Evolutionary conservation across 1,284 basidiomycete genomes (phyloP).

Genomic region (Meripilus lineatus): DNA sequence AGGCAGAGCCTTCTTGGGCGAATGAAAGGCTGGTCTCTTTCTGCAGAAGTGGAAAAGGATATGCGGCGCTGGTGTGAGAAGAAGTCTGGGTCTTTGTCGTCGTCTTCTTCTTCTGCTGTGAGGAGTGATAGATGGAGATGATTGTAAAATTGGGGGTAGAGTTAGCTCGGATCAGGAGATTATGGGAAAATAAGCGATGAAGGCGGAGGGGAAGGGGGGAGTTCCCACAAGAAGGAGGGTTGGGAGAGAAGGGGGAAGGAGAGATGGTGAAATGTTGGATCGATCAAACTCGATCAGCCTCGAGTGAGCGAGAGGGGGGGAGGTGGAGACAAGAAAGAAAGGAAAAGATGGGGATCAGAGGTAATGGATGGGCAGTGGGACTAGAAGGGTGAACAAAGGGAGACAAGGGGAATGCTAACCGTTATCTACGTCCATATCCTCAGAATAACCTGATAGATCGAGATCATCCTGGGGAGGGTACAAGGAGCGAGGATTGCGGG

Average conservation of each 20-base stretch:
- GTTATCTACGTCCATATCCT: neutral
- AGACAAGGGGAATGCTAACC: no score
- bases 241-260: neutral
- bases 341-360: neutral
- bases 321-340: neutral
- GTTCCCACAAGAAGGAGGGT: neutral
- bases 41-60: slow-evolving; percentile 27
- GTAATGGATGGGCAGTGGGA: neutral
- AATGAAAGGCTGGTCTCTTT: slow-evolving; percentile 23
- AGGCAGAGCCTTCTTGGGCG: slow-evolving; percentile 7
- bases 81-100: slow-evolving; percentile 1
- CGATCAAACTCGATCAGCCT: neutral
- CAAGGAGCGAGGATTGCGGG: neutral
- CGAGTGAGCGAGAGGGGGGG: neutral
- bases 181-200: neutral
- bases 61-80: slow-evolving; percentile 21
- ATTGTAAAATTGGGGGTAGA: no score
- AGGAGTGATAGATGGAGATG: no score
- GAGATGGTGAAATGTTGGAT: neutral
- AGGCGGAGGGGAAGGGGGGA: neutral
- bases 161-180: no score
- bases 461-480: neutral
- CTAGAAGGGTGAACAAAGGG: neutral
- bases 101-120: slow-evolving; percentile 2
- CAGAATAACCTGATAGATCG: neutral